phyloP scores from a whole-genome alignment of 352 stramenopile genomes.

The Elongisporangium anandrum region DNA sequence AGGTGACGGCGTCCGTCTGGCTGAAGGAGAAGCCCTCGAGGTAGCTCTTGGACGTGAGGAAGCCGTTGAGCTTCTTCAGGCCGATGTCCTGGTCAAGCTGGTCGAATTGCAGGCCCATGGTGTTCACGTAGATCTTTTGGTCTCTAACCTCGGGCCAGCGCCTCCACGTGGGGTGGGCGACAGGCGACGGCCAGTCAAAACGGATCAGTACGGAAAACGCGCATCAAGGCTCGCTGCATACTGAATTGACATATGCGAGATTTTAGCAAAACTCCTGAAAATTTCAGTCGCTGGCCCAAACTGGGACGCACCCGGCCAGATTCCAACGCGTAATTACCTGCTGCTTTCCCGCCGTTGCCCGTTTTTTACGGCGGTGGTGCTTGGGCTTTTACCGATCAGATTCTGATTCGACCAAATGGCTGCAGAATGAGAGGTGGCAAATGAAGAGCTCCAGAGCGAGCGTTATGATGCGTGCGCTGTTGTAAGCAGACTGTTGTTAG shows the following conservation, averaged over 20 bases:
- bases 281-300: not conserved
- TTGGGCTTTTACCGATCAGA: not conserved
- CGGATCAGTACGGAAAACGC: constrained; percentile 6
- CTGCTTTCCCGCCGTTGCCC: not conserved
- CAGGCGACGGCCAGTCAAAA: not conserved
- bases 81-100: constrained; percentile 53
- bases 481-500: no score
- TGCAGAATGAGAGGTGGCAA: no score
- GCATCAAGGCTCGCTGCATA: constrained; percentile 11
- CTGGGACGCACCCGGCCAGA: not conserved
- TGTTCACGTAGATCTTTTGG: constrained; percentile 8
- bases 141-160: not conserved
- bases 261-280: not conserved
- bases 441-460: no score
- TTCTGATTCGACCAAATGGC: no score
- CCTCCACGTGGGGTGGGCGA: constrained; percentile 16
- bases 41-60: constrained; percentile 76
- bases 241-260: constrained; percentile 4
- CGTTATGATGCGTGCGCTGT: no score
- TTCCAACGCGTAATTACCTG: not conserved
- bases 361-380: not conserved
- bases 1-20: constrained; percentile 53
- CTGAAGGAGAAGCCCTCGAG: constrained; percentile 75
- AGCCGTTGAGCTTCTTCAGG: constrained; percentile 80
- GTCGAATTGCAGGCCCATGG: constrained; percentile 57